phyloP scores from a whole-genome alignment of 148 eudicot genomes.

The Rhododendron ovatum region DNA sequence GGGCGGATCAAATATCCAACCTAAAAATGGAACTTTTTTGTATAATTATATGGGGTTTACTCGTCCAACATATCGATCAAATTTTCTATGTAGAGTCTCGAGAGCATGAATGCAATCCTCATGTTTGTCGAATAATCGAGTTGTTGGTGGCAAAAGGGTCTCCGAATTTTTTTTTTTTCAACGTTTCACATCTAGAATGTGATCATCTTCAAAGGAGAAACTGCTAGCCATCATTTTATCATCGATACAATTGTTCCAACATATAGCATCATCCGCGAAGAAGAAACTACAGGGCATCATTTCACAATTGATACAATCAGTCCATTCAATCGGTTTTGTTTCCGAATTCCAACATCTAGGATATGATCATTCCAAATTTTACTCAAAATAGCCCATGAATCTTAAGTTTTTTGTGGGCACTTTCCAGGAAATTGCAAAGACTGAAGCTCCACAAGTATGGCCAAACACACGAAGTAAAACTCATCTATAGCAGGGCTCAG shows the following conservation, averaged over 20 bases:
- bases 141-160: background rate
- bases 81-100: no score
- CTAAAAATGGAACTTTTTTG: background rate
- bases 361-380: background rate
- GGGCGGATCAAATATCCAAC: background rate
- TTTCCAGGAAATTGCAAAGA: background rate
- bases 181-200: no score
- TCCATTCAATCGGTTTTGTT: background rate
- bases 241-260: no score
- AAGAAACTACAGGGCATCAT: no score
- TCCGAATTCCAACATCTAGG: background rate
- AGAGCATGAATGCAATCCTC: background rate
- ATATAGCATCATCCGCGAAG: no score
- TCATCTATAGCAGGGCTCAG: background rate
- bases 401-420: background rate
- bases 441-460: background rate
- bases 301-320: background rate
- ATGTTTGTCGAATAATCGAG: no score
- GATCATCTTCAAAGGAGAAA: no score
- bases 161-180: background rate
- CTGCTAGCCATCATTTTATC: no score
- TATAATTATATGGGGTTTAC: background rate
- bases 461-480: background rate
- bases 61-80: no score
- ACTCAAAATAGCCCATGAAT: background rate